These are phyloP conservation scores for Ambrosia hybrid DNA, from an alignment of 140 eudicot species.

Conservation along the genomic window DNA sequence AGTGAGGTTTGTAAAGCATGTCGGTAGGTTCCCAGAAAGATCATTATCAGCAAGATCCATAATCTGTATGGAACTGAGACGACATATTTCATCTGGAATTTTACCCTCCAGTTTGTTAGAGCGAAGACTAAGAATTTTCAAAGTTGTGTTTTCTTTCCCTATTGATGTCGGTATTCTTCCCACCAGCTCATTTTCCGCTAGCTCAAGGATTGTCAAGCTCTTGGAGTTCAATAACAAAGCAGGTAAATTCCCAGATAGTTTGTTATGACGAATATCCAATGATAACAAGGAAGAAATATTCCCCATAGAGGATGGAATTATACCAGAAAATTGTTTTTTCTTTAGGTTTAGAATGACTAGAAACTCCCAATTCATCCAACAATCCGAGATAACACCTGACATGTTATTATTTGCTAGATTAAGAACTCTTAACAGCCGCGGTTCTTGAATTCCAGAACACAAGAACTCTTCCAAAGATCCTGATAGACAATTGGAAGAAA, in stretches of 20 bases:
- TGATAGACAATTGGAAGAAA: constrained; percentile 26
- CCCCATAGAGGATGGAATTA: constrained; percentile 38
- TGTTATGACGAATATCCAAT: constrained; percentile 13
- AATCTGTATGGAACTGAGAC: constrained; percentile 38
- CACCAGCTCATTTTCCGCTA: constrained; percentile 21
- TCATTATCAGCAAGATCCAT: constrained; percentile 46
- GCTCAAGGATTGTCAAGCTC: constrained; percentile 31
- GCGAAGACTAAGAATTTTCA: constrained; percentile 42
- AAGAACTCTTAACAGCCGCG: constrained; percentile 16
- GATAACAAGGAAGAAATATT: constrained; percentile 8
- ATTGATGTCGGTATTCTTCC: constrained; percentile 41
- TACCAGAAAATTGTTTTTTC: constrained; percentile 39
- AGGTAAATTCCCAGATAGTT: constrained; percentile 19
- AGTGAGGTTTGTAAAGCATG: constrained; percentile 32
- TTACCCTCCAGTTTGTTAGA: constrained; percentile 39
- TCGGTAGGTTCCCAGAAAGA: constrained; percentile 45
- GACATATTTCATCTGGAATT: constrained; percentile 40
- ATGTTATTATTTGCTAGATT: constrained; percentile 23
- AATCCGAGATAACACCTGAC: constrained; percentile 30
- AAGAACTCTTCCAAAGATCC: constrained; percentile 23
- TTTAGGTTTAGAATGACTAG: constrained; percentile 30
- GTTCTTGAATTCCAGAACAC: constrained; percentile 19
- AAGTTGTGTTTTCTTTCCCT: constrained; percentile 18
- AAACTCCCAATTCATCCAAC: constrained; percentile 33
- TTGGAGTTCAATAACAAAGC: constrained; percentile 23